phyloP scores from a whole-genome alignment of 345 rosid species.

The Clarkia xantiana region DNA sequence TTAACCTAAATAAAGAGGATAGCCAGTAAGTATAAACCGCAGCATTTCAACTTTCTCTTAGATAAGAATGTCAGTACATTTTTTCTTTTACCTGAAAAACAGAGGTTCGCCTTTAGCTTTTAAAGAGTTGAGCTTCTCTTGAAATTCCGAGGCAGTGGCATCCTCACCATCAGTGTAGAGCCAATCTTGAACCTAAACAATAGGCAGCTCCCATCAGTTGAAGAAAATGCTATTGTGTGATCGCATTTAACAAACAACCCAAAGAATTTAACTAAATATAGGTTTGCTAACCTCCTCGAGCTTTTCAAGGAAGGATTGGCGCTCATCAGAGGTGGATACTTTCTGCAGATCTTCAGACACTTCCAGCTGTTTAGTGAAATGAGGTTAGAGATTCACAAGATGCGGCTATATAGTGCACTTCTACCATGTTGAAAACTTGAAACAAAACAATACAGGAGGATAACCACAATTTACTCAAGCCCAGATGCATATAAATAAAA shows the following conservation, averaged over 20 bases:
- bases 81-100: constrained; percentile 37
- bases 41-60: no score
- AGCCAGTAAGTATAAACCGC: no score
- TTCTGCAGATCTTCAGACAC: constrained; percentile 53
- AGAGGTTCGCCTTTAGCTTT: constrained; percentile 69
- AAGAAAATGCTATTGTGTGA: no score
- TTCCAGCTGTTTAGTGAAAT: constrained; percentile 51
- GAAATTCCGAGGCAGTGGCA: constrained; percentile 65
- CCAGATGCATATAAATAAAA: no score
- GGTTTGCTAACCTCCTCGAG: constrained; percentile 76
- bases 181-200: constrained; percentile 88
- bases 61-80: no score
- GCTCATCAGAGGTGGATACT: constrained; percentile 64
- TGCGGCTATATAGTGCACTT: not conserved
- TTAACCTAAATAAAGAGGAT: constrained; percentile 25
- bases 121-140: constrained; percentile 49
- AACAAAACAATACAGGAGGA: no score
- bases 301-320: constrained; percentile 60
- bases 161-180: constrained; percentile 93
- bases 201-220: not conserved
- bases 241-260: no score
- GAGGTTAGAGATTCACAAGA: not conserved
- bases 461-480: no score
- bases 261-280: no score
- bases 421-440: not conserved